A percentile compares a stretch with the other conserved stretches of the same genome.
Evolutionary conservation across 805 yeast genomes (phyloP).

Genomic region (Metschnikowia shivogae): DNA sequence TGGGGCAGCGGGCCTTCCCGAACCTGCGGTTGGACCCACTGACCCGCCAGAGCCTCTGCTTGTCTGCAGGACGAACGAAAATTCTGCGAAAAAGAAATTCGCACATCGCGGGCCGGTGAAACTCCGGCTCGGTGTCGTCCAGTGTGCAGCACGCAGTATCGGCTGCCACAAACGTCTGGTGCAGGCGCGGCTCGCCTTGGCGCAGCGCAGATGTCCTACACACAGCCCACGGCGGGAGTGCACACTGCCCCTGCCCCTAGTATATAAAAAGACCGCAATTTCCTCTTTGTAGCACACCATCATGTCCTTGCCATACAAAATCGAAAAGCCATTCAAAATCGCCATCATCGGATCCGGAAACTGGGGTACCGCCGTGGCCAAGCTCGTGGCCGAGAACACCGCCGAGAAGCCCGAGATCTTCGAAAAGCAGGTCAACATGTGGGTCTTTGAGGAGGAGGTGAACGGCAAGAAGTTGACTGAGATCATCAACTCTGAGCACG

Average conservation of each 20-base stretch:
- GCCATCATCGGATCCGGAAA: constrained; percentile 45
- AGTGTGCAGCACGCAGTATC: no score
- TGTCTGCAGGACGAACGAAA: constrained; percentile 1
- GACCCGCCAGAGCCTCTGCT: no score
- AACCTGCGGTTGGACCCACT: no score
- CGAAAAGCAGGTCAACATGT: constrained; percentile 38
- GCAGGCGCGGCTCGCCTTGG: not conserved
- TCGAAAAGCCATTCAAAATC: constrained; percentile 32
- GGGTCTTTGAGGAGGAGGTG: constrained; percentile 43
- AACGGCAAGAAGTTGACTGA: constrained; percentile 41
- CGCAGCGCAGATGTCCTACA: not conserved
- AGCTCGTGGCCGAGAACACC: constrained; percentile 42
- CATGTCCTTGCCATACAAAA: constrained; percentile 29
- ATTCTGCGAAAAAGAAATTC: not conserved
- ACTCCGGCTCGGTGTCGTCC: not conserved
- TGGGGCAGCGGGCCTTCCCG: not conserved
- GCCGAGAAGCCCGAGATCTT: constrained; percentile 36
- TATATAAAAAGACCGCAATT: constrained; percentile 9
- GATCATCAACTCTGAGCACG: constrained; percentile 41
- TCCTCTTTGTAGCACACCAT: constrained; percentile 2
- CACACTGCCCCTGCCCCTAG: constrained; percentile 3
- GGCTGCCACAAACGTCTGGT: no score
- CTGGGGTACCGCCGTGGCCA: constrained; percentile 48
- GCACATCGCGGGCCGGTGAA: not conserved
- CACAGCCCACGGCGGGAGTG: not conserved